Conservation (phyloP, 768 basidiomycete genomes). For the Boletus tomentosulus region DNA sequence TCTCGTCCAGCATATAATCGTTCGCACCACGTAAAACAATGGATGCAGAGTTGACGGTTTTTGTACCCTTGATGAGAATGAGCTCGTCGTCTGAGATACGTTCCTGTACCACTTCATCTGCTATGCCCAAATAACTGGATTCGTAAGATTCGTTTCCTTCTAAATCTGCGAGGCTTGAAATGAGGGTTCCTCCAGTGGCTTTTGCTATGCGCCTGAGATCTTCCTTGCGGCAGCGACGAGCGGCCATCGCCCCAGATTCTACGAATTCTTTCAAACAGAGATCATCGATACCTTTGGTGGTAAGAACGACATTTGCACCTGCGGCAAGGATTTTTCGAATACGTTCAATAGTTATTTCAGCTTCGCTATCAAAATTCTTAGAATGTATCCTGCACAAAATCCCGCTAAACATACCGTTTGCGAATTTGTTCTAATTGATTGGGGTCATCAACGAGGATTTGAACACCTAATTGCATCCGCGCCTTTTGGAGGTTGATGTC, state of each 20-base stretch:
- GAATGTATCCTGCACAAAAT: neutral
- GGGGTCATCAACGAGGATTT: constrained; percentile 95
- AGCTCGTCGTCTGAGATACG: constrained; percentile 98
- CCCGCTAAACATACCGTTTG: constrained; percentile 56
- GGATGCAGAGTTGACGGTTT: constrained; percentile 89
- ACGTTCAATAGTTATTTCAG: constrained; percentile 93
- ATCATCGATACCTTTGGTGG: constrained; percentile 98
- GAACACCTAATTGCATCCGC: constrained; percentile 96
- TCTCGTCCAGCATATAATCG: constrained; percentile 99
- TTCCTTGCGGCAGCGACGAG: constrained; percentile 95
- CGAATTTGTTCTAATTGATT: constrained; percentile 95
- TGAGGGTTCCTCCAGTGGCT: constrained; percentile 91
- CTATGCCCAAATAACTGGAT: constrained; percentile 80
- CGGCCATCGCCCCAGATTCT: constrained; percentile 98
- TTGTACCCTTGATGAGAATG: constrained; percentile 96
- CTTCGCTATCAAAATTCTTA: constrained; percentile 58
- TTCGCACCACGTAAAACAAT: constrained; percentile 95
- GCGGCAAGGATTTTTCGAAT: constrained; percentile 93
- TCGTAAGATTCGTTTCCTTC: constrained; percentile 99
- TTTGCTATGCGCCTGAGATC: constrained; percentile 95
- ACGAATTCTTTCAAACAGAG: constrained; percentile 98
- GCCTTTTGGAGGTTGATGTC: constrained; percentile 97
- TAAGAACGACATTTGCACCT: constrained; percentile 95
- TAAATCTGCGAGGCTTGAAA: constrained; percentile 90
- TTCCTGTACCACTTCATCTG: constrained; percentile 96